Evolutionary conservation across 495 filamentous ascomycete genomes (phyloP), one percentile per base, ranked within the genome.

Genomic region (Letharia lupina): DNA sequence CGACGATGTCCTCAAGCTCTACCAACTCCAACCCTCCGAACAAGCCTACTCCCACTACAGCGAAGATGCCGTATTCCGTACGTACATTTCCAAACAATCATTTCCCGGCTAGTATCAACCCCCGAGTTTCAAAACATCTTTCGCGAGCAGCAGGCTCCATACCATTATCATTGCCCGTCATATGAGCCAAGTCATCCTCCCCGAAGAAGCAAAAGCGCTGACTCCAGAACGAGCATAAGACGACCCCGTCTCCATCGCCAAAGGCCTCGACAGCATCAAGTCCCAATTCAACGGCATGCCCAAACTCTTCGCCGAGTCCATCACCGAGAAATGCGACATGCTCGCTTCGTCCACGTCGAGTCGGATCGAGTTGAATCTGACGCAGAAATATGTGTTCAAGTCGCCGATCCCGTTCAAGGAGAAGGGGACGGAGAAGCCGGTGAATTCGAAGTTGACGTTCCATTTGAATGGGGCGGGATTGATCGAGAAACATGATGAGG

Each of bases 161-260:
- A 18, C 37, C 37, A 4, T 8, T 8, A 39, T 8, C 37, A 39
- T 0, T 4, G 0, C 37, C 37, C 8, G 37, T 39, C 37, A 1
- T 18, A 18, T 20, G 44, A 12, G 16, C 68, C 65, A 64, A 16
- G 31, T 41, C 61, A 6, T 31, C 18, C 61, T 45, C 52, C 1
- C 11, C 13, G 7, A 9, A 35, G n/a, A 16, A 16, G 13, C 45
- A 2, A 31, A 59, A 18, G 18, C 39, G 13, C 60, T 56, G 56
- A 70, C 52, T 58, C 54, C 10, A 28, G 58, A 33, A 64, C 45
- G 67, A 61, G 50, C 65, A 7, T 35, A 13, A 56, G 52, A 73
- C 44, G 70, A 71, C 61, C 71, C 71, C 4, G 67, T 73, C 37
- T 68, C 65, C 59, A 73, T 71, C 39, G 71, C 70, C 61, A 41